Evolutionary conservation across 2,329 filamentous ascomycete genomes (phyloP).

Genomic region (Leptosphaerulina australis): DNA sequence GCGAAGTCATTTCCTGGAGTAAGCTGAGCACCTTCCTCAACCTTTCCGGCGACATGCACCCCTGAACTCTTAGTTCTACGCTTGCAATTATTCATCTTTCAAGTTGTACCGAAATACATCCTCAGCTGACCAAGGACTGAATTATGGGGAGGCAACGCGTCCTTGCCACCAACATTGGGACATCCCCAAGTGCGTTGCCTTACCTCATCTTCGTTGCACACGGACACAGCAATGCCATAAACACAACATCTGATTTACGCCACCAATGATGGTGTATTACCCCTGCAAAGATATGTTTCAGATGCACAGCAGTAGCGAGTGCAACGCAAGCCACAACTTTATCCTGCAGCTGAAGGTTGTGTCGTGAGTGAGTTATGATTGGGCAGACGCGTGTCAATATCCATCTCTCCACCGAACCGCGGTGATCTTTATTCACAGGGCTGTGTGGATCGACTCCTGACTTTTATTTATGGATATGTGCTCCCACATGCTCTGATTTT

Average conservation of each 20-base stretch:
- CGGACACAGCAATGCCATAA: background rate
- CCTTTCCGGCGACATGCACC: background rate
- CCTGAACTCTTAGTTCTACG: background rate
- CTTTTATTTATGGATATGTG: constrained; percentile 11
- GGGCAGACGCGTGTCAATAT: constrained; percentile 4
- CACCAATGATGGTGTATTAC: background rate
- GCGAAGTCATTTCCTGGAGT: background rate
- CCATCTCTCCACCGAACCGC: constrained; percentile 1
- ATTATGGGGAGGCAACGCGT: background rate
- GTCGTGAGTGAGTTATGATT: background rate
- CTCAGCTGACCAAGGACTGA: background rate
- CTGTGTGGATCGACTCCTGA: constrained; percentile 7
- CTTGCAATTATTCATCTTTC: background rate
- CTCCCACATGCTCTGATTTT: background rate
- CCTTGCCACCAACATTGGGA: background rate
- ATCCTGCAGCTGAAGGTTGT: background rate
- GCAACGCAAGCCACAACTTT: constrained; percentile 4
- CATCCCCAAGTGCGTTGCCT: constrained; percentile 1
- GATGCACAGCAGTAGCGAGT: constrained; percentile 6
- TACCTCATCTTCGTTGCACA: background rate
- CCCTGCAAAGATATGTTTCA: background rate
- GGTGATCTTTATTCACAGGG: constrained; percentile 7
- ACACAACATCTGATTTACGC: constrained; percentile 2
- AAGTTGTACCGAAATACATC: background rate
- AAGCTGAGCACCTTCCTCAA: background rate